Percentiles rank a stretch among this genome's conserved stretches.
These are phyloP conservation scores for Mycosphaerella sp. DNA, from an alignment of 2,329 filamentous ascomycete genomes.

Conservation along the genomic window DNA sequence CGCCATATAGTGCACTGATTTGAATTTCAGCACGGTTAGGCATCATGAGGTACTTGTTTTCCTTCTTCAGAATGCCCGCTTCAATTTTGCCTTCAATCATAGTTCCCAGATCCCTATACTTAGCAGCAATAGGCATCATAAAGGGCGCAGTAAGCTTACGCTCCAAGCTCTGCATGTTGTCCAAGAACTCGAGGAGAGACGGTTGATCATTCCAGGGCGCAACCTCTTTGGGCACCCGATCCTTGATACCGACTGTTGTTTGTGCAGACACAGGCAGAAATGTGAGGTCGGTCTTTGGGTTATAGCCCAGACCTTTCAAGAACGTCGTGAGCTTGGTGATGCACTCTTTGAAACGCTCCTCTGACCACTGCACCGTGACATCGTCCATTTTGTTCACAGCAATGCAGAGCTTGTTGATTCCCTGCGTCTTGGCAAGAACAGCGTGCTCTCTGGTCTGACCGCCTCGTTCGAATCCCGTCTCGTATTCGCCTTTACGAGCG, in stretches of 20 bases:
- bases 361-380: constrained; percentile 89
- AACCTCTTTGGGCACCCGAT: constrained; percentile 68
- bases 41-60: constrained; percentile 84
- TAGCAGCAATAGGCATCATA: constrained; percentile 97
- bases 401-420: constrained; percentile 92
- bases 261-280: constrained; percentile 98
- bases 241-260: constrained; percentile 77
- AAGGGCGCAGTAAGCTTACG: constrained; percentile 96
- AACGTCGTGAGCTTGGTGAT: constrained; percentile 80
- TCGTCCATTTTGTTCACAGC: constrained; percentile 99
- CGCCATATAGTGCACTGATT: constrained; percentile 81
- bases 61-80: constrained; percentile 88
- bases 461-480: constrained; percentile 95
- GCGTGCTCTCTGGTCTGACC: constrained; percentile 97
- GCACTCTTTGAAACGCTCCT: constrained; percentile 89
- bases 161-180: constrained; percentile 84
- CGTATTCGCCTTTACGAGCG: constrained; percentile 95
- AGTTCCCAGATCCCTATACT: constrained; percentile 96
- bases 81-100: constrained; percentile 98
- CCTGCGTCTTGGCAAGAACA: constrained; percentile 95
- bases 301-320: constrained; percentile 88
- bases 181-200: constrained; percentile 91
- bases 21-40: constrained; percentile 79
- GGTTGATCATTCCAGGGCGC: constrained; percentile 83
- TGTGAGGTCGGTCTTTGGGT: constrained; percentile 83